These are phyloP conservation scores for Cladochytrium replicatum DNA, from an alignment of 192 early-diverging fungal species.

Conservation along the genomic window DNA sequence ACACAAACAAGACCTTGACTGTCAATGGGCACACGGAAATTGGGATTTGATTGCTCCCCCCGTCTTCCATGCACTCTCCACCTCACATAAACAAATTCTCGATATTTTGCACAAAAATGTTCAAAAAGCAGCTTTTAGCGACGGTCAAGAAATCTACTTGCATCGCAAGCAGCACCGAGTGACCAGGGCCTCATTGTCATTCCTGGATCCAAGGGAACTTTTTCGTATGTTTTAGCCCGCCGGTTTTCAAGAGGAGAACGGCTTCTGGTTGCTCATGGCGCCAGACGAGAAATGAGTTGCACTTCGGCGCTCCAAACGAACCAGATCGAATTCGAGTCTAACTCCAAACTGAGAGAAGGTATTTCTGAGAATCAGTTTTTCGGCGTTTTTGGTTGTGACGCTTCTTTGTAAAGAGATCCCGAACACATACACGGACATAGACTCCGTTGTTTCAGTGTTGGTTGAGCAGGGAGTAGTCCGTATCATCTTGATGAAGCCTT, in stretches of 20 bases:
- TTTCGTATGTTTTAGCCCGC: conserved; percentile 44
- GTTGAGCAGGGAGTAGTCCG: conserved; percentile 28
- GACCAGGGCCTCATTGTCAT: conserved; percentile 44
- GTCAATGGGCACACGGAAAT: conserved; percentile 39
- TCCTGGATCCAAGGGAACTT: conserved; percentile 48
- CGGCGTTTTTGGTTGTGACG: conserved; percentile 43
- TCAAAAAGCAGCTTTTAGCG: conserved; percentile 9
- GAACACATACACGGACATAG: conserved; percentile 50
- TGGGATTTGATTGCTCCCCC: conserved; percentile 44
- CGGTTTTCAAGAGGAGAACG: conserved; percentile 28
- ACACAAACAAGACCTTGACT: conserved; percentile 32
- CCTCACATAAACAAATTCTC: conserved; percentile 21
- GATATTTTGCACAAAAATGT: conserved; percentile 53
- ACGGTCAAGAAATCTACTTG: conserved; percentile 24
- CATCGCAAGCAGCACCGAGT: conserved; percentile 52
- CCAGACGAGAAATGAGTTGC: conserved; percentile 38
- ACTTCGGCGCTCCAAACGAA: conserved; percentile 31
- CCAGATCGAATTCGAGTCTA: no score
- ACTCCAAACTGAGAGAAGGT: no score
- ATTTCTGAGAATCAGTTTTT: no score
- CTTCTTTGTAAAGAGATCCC: conserved; percentile 49
- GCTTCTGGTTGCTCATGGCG: conserved; percentile 48
- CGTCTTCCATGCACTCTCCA: conserved; percentile 26
- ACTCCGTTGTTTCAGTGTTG: conserved; percentile 39
- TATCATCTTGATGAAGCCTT: conserved; percentile 37